A percentile compares a stretch with the other conserved stretches of the same genome.
These are phyloP conservation scores for Inga laurina DNA, from an alignment of 306 rosid genomes.

Conservation along the genomic window DNA sequence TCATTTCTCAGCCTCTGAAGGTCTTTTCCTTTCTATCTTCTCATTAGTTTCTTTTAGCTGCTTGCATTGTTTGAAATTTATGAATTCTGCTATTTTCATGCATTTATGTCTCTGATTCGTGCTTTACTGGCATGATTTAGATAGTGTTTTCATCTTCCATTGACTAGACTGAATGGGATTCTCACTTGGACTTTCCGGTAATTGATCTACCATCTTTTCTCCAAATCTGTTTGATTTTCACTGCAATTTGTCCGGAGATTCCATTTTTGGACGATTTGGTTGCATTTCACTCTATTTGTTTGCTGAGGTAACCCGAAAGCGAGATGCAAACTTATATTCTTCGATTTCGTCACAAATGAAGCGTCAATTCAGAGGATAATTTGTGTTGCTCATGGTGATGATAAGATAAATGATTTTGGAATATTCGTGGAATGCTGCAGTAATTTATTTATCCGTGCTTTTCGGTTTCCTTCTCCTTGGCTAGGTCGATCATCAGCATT, in stretches of 20 bases:
- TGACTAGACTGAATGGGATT: conserved; percentile 40
- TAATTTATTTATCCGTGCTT: conserved; percentile 8
- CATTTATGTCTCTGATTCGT: not conserved
- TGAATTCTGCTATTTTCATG: conserved; percentile 28
- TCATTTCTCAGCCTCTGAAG: conserved; percentile 52
- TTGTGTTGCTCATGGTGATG: not conserved
- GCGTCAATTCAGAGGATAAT: conserved; percentile 9
- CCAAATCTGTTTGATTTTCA: conserved; percentile 17
- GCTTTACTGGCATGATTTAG: conserved; percentile 16
- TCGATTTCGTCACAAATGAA: not conserved
- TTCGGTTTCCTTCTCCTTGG: not conserved
- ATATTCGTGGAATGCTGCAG: not conserved
- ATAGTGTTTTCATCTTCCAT: conserved; percentile 29
- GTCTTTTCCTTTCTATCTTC: conserved; percentile 27
- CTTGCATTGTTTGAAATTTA: conserved; percentile 21
- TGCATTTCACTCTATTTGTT: not conserved
- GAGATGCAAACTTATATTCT: not conserved
- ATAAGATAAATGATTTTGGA: not conserved
- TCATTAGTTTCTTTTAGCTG: conserved; percentile 11
- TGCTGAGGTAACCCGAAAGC: not conserved
- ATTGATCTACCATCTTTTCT: conserved; percentile 49
- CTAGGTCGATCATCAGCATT: not conserved
- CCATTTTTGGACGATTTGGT: conserved; percentile 30
- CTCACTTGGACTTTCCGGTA: conserved; percentile 27
- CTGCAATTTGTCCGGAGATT: conserved; percentile 3